Evolutionary conservation across 495 filamentous ascomycete species (phyloP), one percentile per base, ranked within the genome.

Genomic region (Penicillium chermesinum): DNA sequence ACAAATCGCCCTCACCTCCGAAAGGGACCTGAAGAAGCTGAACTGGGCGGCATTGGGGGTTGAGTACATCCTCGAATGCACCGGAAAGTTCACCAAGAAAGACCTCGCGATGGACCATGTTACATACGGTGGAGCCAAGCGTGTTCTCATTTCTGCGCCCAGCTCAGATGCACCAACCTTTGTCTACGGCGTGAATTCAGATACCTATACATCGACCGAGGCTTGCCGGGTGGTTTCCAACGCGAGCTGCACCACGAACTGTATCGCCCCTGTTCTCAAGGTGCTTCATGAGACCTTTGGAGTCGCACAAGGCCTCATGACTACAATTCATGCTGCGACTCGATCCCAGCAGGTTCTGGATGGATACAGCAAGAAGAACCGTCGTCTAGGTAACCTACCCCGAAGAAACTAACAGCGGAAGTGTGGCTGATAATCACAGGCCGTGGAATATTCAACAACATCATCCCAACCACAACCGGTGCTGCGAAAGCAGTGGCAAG

Each of bases 361-460:
- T 50, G 64, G 64, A 7, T 67, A 67, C 34, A 67, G 64, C 49
- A 63, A 67, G 64, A 67, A 67, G 62, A 67, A 64, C 41, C 57
- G 49, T 37, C 62, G 64, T 16, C 50, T 67, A 5, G 63, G 63
- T 66, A 55, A 35, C 50, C 15, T 6, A 2, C 12, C 21, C 3
- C 1, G 7, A 8, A 10, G 13, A 5, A 8, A 34, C 2, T 20
- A 27, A n/a, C 16, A 16, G 19, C 7, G 17, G 2, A 16, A 7
- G 7, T n/a, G 3, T 22, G 8, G 16, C 19, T 37, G 21, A 32
- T 18, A 48, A 34, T 6, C 17, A 3, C 12, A 64, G 64, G 64
- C 0, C 64, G 64, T 19, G 57, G 58, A 16, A 62, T 67, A 19
- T 67, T 67, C 44, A 59, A 64, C 38, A 67, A 67, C 17, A 67